Conservation (phyloP, 352 stramenopile species). For the Aphanomyces invadans region DNA sequence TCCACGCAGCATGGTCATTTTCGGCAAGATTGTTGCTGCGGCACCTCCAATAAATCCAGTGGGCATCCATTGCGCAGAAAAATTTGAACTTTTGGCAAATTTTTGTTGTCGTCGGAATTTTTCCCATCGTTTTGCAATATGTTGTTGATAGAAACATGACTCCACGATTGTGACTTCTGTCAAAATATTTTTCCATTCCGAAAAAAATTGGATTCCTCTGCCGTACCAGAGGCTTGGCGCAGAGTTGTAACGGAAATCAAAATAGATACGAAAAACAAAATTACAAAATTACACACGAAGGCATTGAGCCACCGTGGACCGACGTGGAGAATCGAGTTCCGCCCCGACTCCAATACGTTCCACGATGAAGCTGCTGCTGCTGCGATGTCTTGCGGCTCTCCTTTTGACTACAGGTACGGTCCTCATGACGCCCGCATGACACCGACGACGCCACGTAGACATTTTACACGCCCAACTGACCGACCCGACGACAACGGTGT, state of each 20-base stretch:
- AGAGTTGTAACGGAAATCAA: neutral
- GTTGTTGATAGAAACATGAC: no score
- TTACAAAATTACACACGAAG: neutral
- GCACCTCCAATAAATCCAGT: no score
- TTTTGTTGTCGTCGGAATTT: no score
- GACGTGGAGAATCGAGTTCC: no score
- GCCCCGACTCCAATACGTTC: no score
- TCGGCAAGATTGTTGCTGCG: no score
- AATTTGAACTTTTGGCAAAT: no score
- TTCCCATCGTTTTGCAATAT: no score
- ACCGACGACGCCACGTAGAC: neutral
- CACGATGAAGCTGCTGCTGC: neutral
- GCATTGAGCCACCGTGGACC: neutral
- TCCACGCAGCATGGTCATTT: no score
- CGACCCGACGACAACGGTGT: neutral
- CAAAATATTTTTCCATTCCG: no score
- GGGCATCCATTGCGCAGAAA: no score
- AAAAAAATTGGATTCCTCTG: neutral
- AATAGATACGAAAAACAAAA: neutral
- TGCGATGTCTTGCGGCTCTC: neutral
- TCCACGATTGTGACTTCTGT: no score
- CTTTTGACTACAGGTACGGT: neutral
- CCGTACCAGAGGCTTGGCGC: neutral
- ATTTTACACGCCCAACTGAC: neutral
- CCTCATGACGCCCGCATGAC: neutral